Conservation (phyloP, 768 basidiomycete genomes). For the Suillus bovinus region DNA sequence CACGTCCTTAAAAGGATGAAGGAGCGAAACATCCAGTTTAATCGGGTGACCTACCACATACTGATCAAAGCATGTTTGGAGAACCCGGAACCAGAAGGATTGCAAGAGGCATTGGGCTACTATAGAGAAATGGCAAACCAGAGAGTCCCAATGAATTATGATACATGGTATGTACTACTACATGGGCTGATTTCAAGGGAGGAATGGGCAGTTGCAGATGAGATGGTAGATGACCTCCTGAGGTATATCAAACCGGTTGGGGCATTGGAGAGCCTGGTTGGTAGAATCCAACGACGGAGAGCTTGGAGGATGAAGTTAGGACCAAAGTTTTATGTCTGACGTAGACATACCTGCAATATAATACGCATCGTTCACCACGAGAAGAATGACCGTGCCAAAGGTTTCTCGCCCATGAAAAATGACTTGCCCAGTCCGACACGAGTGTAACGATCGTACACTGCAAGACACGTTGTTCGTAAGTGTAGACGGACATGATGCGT, state of each 20-base stretch:
- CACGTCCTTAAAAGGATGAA: constrained; percentile 62
- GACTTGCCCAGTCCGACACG: constrained; percentile 60
- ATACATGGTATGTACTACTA: constrained; percentile 81
- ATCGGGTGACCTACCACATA: constrained; percentile 72
- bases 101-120: constrained; percentile 55
- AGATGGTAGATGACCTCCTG: constrained; percentile 63
- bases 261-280: constrained; percentile 49
- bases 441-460: constrained; percentile 73
- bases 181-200: constrained; percentile 57
- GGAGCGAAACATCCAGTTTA: constrained; percentile 51
- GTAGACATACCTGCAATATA: constrained; percentile 12
- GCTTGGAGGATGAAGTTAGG: constrained; percentile 30
- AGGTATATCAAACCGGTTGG: constrained; percentile 45
- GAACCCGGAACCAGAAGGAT: constrained; percentile 47
- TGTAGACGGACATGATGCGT: constrained; percentile 10
- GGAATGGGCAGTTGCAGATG: constrained; percentile 62
- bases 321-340: constrained; percentile 31
- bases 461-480: constrained; percentile 10
- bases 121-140: constrained; percentile 59
- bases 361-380: constrained; percentile 17
- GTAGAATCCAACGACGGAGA: constrained; percentile 44
- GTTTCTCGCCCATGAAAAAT: constrained; percentile 56
- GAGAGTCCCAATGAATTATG: constrained; percentile 49
- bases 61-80: constrained; percentile 69
- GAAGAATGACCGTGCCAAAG: constrained; percentile 15